Percentiles rank a stretch among this genome's conserved stretches.
phyloP scores from a whole-genome alignment of 495 filamentous ascomycete species.

The Apiosordaria backusii region DNA sequence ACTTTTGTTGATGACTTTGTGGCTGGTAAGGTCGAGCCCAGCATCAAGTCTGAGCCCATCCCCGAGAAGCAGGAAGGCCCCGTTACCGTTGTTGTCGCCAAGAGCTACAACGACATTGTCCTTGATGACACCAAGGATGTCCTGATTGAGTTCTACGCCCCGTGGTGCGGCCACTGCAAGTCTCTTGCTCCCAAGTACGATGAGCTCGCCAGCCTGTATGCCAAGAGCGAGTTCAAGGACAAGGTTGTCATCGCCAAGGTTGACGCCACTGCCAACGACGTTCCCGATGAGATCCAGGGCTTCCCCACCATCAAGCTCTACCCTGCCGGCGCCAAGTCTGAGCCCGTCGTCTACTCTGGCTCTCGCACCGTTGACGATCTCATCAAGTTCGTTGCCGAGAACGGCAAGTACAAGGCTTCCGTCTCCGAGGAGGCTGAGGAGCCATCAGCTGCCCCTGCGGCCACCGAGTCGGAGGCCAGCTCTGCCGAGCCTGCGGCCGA shows the following conservation, averaged over 20 bases:
- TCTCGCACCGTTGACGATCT: slow-evolving; percentile 91
- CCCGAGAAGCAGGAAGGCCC: slow-evolving; percentile 92
- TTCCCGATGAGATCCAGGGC: slow-evolving; percentile 92
- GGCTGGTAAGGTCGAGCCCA: slow-evolving; percentile 83
- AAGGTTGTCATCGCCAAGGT: slow-evolving; percentile 97
- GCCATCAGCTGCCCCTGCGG: slow-evolving; percentile 50
- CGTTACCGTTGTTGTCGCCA: slow-evolving; percentile 85
- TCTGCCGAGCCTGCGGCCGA: slow-evolving; percentile 42
- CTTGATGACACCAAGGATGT: slow-evolving; percentile 95
- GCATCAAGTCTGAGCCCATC: slow-evolving; percentile 97
- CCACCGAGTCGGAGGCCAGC: slow-evolving; percentile 30
- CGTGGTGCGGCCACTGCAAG: slow-evolving; percentile 99
- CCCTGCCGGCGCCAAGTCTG: slow-evolving; percentile 82
- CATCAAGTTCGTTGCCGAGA: slow-evolving; percentile 88
- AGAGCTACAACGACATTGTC: slow-evolving; percentile 90
- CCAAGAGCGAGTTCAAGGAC: slow-evolving; percentile 63
- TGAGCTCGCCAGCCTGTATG: slow-evolving; percentile 80
- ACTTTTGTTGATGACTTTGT: slow-evolving; percentile 86
- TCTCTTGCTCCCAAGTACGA: slow-evolving; percentile 86
- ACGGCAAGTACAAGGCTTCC: slow-evolving; percentile 78
- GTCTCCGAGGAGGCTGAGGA: slow-evolving; percentile 55
- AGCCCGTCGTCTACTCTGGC: slow-evolving; percentile 82
- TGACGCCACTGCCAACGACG: slow-evolving; percentile 94
- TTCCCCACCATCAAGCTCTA: slow-evolving; percentile 99
- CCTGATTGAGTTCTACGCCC: slow-evolving; percentile 96